Conservation (phyloP, 2,329 filamentous ascomycete species). For the Penicillium olsonii region DNA sequence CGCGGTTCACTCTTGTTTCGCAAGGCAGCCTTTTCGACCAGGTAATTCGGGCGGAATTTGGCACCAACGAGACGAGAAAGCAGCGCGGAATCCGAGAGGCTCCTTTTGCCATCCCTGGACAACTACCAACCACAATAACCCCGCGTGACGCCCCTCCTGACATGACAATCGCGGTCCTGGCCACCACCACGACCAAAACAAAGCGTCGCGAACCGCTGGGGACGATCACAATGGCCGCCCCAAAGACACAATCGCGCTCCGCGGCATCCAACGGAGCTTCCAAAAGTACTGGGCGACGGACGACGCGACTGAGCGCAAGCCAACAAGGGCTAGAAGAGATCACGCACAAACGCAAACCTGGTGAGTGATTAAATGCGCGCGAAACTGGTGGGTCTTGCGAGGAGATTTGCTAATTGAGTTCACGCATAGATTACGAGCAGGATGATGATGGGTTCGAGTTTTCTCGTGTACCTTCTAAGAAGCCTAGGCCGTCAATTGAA, state of each 20-base stretch:
- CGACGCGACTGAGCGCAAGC: constrained; percentile 41
- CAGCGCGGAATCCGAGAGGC: not conserved
- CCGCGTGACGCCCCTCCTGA: constrained; percentile 29
- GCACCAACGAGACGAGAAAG: not conserved
- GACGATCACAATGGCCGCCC: constrained; percentile 40
- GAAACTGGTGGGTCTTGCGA: constrained; percentile 4
- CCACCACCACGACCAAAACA: constrained; percentile 35
- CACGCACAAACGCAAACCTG: constrained; percentile 45
- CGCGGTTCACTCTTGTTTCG: not conserved
- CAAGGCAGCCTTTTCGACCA: constrained; percentile 2
- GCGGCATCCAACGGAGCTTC: constrained; percentile 26
- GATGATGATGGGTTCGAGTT: constrained; percentile 78
- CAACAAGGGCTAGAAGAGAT: constrained; percentile 28
- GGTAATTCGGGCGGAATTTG: not conserved
- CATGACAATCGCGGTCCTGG: constrained; percentile 43
- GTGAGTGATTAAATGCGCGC: constrained; percentile 34
- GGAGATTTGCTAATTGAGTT: constrained; percentile 6
- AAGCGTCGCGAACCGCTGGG: constrained; percentile 41
- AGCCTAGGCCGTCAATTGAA: constrained; percentile 54
- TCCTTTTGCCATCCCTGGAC: constrained; percentile 22
- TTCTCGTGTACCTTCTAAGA: constrained; percentile 66
- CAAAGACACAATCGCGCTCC: constrained; percentile 40
- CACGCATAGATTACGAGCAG: constrained; percentile 61
- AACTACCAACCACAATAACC: constrained; percentile 31
- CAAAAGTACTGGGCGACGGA: constrained; percentile 27